phyloP scores from a whole-genome alignment of 1,284 basidiomycete species.

The Tilletia horrida region DNA sequence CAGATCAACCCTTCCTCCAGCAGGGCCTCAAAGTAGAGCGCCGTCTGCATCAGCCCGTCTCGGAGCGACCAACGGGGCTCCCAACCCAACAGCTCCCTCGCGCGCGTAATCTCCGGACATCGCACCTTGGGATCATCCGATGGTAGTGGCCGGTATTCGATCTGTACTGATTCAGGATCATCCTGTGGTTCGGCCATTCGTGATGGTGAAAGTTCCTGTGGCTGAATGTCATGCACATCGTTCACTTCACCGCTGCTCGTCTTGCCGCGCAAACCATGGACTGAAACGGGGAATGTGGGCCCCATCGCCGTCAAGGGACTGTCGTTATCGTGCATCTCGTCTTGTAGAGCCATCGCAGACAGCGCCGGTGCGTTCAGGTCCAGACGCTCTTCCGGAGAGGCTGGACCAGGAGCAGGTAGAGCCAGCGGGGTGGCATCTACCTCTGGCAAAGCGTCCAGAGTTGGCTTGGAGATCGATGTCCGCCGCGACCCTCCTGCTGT shows the following conservation, averaged over 20 bases:
- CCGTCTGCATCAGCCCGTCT: constrained; percentile 91
- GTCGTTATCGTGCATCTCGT: too few species aligned
- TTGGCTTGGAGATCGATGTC: too few species aligned
- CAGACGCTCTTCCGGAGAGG: not conserved
- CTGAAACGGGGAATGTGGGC: not conserved
- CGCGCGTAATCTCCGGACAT: constrained; percentile 84
- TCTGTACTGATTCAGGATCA: constrained; percentile 23
- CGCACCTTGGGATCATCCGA: constrained; percentile 88
- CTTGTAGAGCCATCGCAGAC: constrained; percentile 54
- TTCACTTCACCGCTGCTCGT: too few species aligned
- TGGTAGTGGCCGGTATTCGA: constrained; percentile 48
- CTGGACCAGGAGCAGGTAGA: not conserved
- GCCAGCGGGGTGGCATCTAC: constrained; percentile 8
- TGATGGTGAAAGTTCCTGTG: too few species aligned
- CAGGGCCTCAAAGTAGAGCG: constrained; percentile 64
- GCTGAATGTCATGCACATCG: too few species aligned
- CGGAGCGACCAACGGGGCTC: constrained; percentile 85
- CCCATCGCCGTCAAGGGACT: not conserved
- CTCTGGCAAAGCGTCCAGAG: not conserved
- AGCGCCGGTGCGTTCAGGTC: not conserved
- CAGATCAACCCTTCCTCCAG: constrained; percentile 13
- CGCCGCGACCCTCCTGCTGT: too few species aligned
- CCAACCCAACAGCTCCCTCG: constrained; percentile 81
- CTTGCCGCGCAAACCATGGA: too few species aligned
- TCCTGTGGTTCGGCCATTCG: not conserved